A percentile compares a stretch with the other conserved stretches of the same genome.
Evolutionary conservation across 1,284 basidiomycete genomes (phyloP).

Genomic region (Rhizoctonia solani): DNA sequence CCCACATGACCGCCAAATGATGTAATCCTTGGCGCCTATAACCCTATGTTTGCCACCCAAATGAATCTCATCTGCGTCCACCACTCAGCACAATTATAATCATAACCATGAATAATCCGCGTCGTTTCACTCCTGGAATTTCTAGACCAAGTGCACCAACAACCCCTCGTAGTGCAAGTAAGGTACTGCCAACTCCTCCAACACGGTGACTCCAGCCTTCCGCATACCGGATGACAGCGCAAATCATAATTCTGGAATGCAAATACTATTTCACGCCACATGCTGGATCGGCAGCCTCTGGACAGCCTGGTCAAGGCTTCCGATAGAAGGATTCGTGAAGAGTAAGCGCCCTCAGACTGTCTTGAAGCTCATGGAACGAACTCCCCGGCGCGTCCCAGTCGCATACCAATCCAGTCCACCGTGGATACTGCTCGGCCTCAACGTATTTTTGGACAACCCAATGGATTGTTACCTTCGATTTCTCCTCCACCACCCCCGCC

Average conservation of each 20-base stretch:
- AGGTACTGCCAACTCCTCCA: conserved; percentile 19
- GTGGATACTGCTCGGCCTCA: background rate
- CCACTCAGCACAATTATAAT: too few relatives aligned
- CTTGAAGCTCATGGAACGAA: background rate
- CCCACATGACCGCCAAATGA: too few relatives aligned
- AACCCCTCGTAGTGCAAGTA: background rate
- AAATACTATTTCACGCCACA: background rate
- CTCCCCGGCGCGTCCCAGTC: conserved; percentile 1
- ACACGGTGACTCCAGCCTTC: background rate
- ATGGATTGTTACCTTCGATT: background rate
- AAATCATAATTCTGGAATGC: background rate
- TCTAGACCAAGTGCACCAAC: background rate
- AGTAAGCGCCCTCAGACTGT: background rate
- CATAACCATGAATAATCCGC: background rate
- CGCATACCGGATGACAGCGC: background rate
- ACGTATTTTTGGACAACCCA: conserved; percentile 1
- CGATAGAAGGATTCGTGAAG: background rate
- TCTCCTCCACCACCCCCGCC: conserved; percentile 1
- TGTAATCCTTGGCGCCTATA: background rate
- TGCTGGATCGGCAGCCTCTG: background rate
- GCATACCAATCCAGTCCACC: background rate
- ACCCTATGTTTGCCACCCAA: background rate
- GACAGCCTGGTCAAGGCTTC: conserved; percentile 2
- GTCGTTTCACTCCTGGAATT: conserved; percentile 5
- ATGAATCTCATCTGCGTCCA: background rate